phyloP scores from a whole-genome alignment of 148 eudicot genomes.

The Rhododendron vialii region DNA sequence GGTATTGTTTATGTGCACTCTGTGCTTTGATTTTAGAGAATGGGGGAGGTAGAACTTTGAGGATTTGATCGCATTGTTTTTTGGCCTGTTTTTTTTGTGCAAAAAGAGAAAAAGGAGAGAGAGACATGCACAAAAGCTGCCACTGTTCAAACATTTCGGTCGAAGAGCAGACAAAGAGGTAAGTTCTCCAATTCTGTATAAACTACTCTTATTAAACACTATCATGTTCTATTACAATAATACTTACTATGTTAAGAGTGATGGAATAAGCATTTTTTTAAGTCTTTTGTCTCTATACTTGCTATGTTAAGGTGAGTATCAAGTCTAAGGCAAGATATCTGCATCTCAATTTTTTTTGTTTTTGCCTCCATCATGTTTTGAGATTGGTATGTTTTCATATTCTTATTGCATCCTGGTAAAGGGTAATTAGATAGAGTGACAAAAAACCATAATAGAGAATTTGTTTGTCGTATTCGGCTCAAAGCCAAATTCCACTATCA shows the following conservation, averaged over 20 bases:
- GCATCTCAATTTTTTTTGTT: background rate
- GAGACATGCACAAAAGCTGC: slow-evolving; percentile 75
- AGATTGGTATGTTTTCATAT: background rate
- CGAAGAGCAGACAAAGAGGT: slow-evolving; percentile 61
- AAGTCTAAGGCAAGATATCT: background rate
- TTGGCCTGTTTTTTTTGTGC: slow-evolving; percentile 43
- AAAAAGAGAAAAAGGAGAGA: slow-evolving; percentile 18
- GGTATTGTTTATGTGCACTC: slow-evolving; percentile 14
- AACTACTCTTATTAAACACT: background rate
- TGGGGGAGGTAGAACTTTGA: slow-evolving; percentile 33
- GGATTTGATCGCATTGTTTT: slow-evolving; percentile 43
- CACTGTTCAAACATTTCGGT: slow-evolving; percentile 76
- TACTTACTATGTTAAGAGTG: background rate
- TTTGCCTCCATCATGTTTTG: background rate
- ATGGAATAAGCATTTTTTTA: background rate
- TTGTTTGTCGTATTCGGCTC: background rate
- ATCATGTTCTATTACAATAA: background rate
- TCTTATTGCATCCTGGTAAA: background rate
- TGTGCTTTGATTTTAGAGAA: slow-evolving; percentile 53
- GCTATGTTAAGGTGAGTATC: background rate
- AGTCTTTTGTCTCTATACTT: background rate
- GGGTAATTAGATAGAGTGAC: background rate
- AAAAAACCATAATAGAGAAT: background rate
- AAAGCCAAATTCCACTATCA: background rate
- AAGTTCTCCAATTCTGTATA: slow-evolving; percentile 28